These are phyloP conservation scores for Leucogyrophana mollusca DNA, from an alignment of 768 basidiomycete genomes.

Conservation along the genomic window DNA sequence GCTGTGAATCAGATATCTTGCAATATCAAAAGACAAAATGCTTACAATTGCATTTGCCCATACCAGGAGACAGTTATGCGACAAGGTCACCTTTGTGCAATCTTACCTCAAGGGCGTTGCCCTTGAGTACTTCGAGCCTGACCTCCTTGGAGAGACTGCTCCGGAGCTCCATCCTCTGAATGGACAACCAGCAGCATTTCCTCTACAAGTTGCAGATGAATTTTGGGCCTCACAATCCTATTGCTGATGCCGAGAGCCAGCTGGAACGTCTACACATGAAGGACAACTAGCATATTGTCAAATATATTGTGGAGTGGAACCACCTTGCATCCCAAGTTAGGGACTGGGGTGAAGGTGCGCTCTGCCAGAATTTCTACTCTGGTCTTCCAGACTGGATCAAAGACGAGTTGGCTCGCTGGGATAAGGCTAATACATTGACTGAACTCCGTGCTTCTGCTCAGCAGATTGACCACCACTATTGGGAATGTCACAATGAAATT, in stretches of 20 bases:
- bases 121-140: too few relatives aligned
- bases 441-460: neutral
- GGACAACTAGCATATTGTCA: neutral
- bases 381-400: constrained; percentile 11
- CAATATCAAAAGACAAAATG: too few relatives aligned
- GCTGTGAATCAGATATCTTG: too few relatives aligned
- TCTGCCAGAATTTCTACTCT: constrained; percentile 13
- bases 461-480: too few relatives aligned
- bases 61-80: neutral
- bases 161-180: too few relatives aligned
- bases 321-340: neutral
- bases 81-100: neutral
- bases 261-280: neutral
- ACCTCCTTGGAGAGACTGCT: neutral
- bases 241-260: neutral
- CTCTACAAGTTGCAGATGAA: too few relatives aligned
- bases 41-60: too few relatives aligned
- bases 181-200: too few relatives aligned
- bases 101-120: constrained; percentile 3
- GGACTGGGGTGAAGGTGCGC: constrained; percentile 6
- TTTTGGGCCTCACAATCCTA: too few relatives aligned
- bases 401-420: constrained; percentile 6
- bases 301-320: constrained; percentile 9
- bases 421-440: neutral
- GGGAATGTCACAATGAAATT: constrained; percentile 9